phyloP scores from a whole-genome alignment of 768 basidiomycete genomes.

The Auricularia heimuer region DNA sequence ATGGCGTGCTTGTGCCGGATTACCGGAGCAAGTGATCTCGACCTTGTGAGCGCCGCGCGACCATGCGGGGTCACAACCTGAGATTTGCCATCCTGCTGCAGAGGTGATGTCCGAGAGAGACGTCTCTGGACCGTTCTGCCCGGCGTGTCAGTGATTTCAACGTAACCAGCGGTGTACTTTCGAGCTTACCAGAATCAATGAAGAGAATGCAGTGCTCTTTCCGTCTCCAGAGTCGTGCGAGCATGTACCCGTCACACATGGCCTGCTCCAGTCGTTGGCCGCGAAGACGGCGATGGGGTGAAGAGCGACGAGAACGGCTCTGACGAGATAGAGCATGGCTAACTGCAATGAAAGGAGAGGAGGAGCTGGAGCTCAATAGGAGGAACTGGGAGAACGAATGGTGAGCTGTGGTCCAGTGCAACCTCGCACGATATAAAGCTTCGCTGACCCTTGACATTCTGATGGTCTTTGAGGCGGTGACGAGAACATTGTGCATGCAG shows the following conservation, averaged over 20 bases:
- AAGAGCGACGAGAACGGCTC: background rate
- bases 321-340: background rate
- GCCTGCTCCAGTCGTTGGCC: conserved; percentile 4
- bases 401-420: too few relatives aligned
- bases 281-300: background rate
- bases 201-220: background rate
- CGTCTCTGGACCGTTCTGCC: background rate
- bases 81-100: background rate
- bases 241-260: conserved; percentile 6
- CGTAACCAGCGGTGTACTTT: background rate
- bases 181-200: background rate
- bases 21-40: background rate
- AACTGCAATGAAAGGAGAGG: background rate
- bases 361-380: too few relatives aligned
- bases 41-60: background rate
- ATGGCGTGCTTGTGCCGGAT: background rate
- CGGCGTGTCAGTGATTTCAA: too few relatives aligned
- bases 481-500: too few relatives aligned
- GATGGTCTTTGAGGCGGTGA: too few relatives aligned
- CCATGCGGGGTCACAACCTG: background rate
- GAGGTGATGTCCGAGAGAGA: background rate
- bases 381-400: too few relatives aligned
- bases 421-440: too few relatives aligned
- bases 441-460: too few relatives aligned
- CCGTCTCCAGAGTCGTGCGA: conserved; percentile 6